Conservation (phyloP, 2,329 filamentous ascomycete genomes). For the Epichloe coenophiala region DNA sequence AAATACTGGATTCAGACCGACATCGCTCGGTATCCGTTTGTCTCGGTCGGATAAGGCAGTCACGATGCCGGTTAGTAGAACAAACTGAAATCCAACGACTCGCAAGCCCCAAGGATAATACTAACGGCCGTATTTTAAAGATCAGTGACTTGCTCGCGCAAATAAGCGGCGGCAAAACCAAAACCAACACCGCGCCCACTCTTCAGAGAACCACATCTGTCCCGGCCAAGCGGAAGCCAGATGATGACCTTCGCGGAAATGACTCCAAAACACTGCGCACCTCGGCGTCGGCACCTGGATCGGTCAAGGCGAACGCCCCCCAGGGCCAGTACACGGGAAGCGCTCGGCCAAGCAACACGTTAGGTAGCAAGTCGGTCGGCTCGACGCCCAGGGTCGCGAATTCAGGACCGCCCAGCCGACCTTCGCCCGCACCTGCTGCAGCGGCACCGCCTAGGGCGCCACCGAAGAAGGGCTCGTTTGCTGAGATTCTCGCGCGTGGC, state of each 20-base stretch:
- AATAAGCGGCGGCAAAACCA: constrained; percentile 42
- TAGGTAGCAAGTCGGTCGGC: constrained; percentile 12
- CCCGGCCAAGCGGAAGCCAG: constrained; percentile 42
- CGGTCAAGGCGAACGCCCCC: background rate
- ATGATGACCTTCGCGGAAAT: constrained; percentile 30
- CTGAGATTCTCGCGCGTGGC: constrained; percentile 60
- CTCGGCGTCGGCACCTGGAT: background rate
- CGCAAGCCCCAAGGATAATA: background rate
- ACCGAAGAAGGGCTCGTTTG: constrained; percentile 61
- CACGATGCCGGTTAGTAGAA: constrained; percentile 19
- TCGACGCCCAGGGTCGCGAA: constrained; percentile 11
- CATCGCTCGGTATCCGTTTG: background rate
- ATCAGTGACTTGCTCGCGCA: constrained; percentile 32
- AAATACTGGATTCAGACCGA: background rate
- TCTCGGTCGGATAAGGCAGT: background rate
- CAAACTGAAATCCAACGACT: background rate
- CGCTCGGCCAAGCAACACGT: constrained; percentile 8
- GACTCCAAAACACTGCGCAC: constrained; percentile 29
- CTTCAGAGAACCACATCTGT: constrained; percentile 13
- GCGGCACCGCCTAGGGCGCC: constrained; percentile 27
- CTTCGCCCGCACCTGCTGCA: constrained; percentile 17
- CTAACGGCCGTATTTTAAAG: constrained; percentile 8
- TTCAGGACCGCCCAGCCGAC: constrained; percentile 10
- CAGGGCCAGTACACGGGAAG: constrained; percentile 3
- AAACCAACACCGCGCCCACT: constrained; percentile 19